Evolutionary conservation across 2,329 filamentous ascomycete species (phyloP).

Genomic region (Calycina marina): DNA sequence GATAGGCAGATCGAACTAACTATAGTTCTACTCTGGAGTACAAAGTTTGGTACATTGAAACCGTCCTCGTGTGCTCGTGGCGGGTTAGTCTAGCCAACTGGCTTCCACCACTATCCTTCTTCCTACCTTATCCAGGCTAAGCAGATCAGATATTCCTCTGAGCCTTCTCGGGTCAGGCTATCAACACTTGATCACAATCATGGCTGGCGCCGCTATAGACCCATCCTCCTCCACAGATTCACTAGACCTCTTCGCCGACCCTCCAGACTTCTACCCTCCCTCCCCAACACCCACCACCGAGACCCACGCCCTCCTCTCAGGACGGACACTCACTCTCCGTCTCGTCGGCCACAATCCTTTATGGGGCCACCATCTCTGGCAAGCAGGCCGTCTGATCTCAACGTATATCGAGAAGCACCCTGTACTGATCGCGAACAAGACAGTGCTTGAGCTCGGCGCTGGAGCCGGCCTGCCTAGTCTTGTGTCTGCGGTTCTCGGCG

Average conservation of each 20-base stretch:
- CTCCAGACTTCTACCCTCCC: slow-evolving; percentile 64
- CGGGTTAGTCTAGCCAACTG: no score
- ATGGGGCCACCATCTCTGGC: slow-evolving; percentile 87
- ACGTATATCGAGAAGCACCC: slow-evolving; percentile 61
- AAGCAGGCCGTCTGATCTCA: slow-evolving; percentile 66
- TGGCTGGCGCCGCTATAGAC: slow-evolving; percentile 8
- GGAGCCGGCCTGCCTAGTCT: slow-evolving; percentile 76
- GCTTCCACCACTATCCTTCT: no score
- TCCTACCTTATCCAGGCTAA: no score
- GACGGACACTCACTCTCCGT: slow-evolving; percentile 40
- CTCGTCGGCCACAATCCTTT: slow-evolving; percentile 79
- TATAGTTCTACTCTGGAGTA: no score
- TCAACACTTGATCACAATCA: slow-evolving; percentile 2
- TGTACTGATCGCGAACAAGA: slow-evolving; percentile 46
- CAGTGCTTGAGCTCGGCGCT: slow-evolving; percentile 80
- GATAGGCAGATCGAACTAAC: no score
- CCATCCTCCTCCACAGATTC: slow-evolving; percentile 10
- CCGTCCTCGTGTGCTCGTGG: no score
- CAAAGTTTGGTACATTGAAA: no score
- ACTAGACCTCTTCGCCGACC: slow-evolving; percentile 59
- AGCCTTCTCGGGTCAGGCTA: no score
- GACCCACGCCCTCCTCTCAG: slow-evolving; percentile 53
- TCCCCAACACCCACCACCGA: slow-evolving; percentile 63
- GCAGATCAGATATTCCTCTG: no score
- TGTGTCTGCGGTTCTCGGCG: slow-evolving; percentile 59